Conservation (phyloP, 352 stramenopile genomes). For the Globisporangium solare region DNA sequence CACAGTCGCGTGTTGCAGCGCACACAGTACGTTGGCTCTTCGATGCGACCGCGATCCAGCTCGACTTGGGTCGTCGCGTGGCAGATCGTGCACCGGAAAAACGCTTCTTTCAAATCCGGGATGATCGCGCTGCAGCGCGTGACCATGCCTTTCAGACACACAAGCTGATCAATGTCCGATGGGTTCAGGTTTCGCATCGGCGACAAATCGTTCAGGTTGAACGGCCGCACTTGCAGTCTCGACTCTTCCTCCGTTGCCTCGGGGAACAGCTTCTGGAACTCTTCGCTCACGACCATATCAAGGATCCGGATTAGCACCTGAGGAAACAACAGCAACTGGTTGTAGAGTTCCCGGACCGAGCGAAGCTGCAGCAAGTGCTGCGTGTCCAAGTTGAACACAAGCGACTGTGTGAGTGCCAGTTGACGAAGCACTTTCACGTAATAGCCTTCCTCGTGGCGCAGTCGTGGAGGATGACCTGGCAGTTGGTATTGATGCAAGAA, state of each 20-base stretch:
- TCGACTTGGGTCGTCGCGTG: constrained; percentile 87
- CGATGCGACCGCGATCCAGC: constrained; percentile 94
- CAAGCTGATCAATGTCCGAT: constrained; percentile 95
- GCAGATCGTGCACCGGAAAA: constrained; percentile 96
- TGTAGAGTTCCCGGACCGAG: constrained; percentile 89
- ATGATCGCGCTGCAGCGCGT: constrained; percentile 95
- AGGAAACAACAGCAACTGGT: constrained; percentile 95
- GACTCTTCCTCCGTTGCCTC: constrained; percentile 46
- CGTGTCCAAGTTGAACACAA: constrained; percentile 90
- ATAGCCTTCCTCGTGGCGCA: constrained; percentile 43
- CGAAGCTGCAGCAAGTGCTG: constrained; percentile 85
- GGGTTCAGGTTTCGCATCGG: constrained; percentile 96
- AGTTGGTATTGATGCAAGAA: constrained; percentile 87
- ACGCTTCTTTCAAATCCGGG: constrained; percentile 97
- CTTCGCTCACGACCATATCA: constrained; percentile 94
- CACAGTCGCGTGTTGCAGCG: constrained; percentile 89
- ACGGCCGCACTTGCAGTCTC: constrained; percentile 95
- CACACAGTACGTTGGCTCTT: constrained; percentile 90
- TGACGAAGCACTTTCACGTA: constrained; percentile 79
- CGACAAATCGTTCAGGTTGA: constrained; percentile 92
- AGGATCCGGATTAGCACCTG: constrained; percentile 95
- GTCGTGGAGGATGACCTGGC: constrained; percentile 17
- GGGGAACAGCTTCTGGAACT: constrained; percentile 66
- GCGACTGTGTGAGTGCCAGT: constrained; percentile 76
- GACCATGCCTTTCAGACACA: constrained; percentile 98